Conservation (phyloP, 2,329 filamentous ascomycete species). For the Botrytis elliptica region DNA sequence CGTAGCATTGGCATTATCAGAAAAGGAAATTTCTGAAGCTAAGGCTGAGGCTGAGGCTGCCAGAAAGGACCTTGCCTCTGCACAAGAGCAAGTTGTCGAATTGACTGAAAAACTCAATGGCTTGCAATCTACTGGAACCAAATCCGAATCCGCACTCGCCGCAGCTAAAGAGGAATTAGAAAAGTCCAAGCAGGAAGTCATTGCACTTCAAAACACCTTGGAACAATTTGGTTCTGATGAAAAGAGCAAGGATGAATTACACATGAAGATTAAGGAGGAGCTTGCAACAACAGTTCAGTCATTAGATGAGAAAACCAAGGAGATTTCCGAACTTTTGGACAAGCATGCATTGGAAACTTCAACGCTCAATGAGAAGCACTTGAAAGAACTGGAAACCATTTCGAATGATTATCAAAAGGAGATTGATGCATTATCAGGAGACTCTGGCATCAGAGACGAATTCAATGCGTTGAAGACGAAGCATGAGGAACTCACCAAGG, state of each 20-base stretch:
- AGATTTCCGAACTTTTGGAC: slow-evolving; percentile 49
- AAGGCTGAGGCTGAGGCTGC: slow-evolving; percentile 47
- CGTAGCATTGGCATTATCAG: slow-evolving; percentile 27
- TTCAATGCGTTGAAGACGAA: slow-evolving; percentile 59
- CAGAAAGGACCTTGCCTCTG: slow-evolving; percentile 43
- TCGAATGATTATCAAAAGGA: slow-evolving; percentile 63
- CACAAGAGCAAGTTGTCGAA: slow-evolving; percentile 39
- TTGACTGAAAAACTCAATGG: slow-evolving; percentile 37
- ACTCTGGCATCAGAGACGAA: slow-evolving; percentile 63
- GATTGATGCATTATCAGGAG: slow-evolving; percentile 61
- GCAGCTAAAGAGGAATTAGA: slow-evolving; percentile 37
- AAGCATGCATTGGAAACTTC: slow-evolving; percentile 53
- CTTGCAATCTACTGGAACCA: slow-evolving; percentile 46
- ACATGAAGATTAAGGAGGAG: slow-evolving; percentile 35
- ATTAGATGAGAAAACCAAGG: slow-evolving; percentile 38
- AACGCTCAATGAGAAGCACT: slow-evolving; percentile 44
- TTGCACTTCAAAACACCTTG: slow-evolving; percentile 50
- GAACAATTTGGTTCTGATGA: slow-evolving; percentile 48
- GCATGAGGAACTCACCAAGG: slow-evolving; percentile 49
- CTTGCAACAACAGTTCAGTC: slow-evolving; percentile 33
- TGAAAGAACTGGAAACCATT: slow-evolving; percentile 57
- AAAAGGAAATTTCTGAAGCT: slow-evolving; percentile 49
- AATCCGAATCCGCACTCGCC: slow-evolving; percentile 47
- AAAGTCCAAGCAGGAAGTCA: slow-evolving; percentile 46
- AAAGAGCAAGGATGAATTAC: slow-evolving; percentile 36